Conservation (phyloP, 345 rosid species). For the Aegle marmelos region DNA sequence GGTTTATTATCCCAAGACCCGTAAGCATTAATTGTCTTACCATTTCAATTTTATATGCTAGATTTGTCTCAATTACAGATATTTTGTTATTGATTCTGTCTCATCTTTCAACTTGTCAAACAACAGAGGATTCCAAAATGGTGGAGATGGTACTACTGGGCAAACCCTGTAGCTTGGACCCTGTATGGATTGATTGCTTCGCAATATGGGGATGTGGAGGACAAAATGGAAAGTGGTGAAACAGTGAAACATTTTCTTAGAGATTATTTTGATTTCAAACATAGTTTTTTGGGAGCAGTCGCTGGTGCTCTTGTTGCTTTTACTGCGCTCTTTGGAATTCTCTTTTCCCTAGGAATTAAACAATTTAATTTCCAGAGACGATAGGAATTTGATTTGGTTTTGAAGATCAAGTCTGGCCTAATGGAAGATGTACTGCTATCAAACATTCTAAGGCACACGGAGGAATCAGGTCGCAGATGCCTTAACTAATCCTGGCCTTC, state of each 20-base stretch:
- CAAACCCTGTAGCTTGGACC: constrained; percentile 50
- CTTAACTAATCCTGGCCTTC: too few species aligned
- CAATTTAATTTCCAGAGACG: constrained; percentile 70
- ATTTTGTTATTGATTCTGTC: background rate
- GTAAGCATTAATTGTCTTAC: constrained; percentile 18
- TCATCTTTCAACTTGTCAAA: background rate
- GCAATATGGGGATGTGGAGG: constrained; percentile 48
- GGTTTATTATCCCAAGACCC: constrained; percentile 37
- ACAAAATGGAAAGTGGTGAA: constrained; percentile 35
- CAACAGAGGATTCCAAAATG: constrained; percentile 54
- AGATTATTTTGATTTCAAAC: constrained; percentile 50
- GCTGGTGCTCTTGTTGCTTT: constrained; percentile 48
- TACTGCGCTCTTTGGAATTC: constrained; percentile 46
- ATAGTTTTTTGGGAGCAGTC: constrained; percentile 55
- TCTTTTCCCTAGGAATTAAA: constrained; percentile 63
- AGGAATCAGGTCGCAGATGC: too few species aligned
- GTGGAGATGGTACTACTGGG: constrained; percentile 77
- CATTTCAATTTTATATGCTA: background rate
- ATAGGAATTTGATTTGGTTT: constrained; percentile 6
- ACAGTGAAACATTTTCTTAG: constrained; percentile 50
- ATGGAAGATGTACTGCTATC: background rate
- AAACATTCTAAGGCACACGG: too few species aligned
- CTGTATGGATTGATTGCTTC: constrained; percentile 49
- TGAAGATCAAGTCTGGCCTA: background rate
- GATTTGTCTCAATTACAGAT: background rate